Evolutionary conservation across 176 grass and related monocot genomes (phyloP).

Genomic region (Ampelocalamus luodianensis): DNA sequence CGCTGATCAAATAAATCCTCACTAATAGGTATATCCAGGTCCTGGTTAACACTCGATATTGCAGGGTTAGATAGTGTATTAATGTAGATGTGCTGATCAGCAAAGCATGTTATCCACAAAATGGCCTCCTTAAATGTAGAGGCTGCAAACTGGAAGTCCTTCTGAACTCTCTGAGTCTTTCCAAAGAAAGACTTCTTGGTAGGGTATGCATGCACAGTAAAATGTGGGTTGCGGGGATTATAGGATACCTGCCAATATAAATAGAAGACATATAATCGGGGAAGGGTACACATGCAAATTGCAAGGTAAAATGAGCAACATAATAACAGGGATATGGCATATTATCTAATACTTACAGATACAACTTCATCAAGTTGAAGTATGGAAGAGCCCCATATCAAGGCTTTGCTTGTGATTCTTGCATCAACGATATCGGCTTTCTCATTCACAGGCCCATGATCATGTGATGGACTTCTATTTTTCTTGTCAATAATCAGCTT

Average conservation of each 20-base stretch:
- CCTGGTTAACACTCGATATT: slow-evolving; percentile 58
- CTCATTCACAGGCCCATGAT: slow-evolving; percentile 3
- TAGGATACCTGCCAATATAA: slow-evolving; percentile 74
- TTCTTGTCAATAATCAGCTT: slow-evolving; percentile 73
- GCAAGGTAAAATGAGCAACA: slow-evolving; percentile 2
- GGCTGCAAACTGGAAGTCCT: slow-evolving; percentile 80
- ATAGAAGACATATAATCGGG: slow-evolving; percentile 34
- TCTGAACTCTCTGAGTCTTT: slow-evolving; percentile 68
- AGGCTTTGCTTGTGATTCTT: slow-evolving; percentile 90
- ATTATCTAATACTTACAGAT: slow-evolving; percentile 76
- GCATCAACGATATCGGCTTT: slow-evolving; percentile 60
- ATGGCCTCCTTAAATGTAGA: slow-evolving; percentile 68
- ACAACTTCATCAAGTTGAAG: slow-evolving; percentile 76
- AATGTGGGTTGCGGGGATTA: slow-evolving; percentile 61
- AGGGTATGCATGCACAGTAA: slow-evolving; percentile 85
- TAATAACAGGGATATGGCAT: slow-evolving; percentile 23
- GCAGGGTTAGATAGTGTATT: slow-evolving; percentile 61
- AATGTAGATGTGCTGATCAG: slow-evolving; percentile 86
- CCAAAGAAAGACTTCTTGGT: slow-evolving; percentile 71
- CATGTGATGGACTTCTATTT: slow-evolving; percentile 49
- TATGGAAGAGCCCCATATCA: slow-evolving; percentile 75
- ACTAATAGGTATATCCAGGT: slow-evolving; percentile 53
- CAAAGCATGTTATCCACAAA: slow-evolving; percentile 84
- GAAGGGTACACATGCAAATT: background rate
- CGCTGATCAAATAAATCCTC: slow-evolving; percentile 73